Percentiles rank a stretch among this genome's conserved stretches.
Evolutionary conservation across 1,139 yeast species (phyloP).

Genomic region (Pneumocystis carinii): DNA sequence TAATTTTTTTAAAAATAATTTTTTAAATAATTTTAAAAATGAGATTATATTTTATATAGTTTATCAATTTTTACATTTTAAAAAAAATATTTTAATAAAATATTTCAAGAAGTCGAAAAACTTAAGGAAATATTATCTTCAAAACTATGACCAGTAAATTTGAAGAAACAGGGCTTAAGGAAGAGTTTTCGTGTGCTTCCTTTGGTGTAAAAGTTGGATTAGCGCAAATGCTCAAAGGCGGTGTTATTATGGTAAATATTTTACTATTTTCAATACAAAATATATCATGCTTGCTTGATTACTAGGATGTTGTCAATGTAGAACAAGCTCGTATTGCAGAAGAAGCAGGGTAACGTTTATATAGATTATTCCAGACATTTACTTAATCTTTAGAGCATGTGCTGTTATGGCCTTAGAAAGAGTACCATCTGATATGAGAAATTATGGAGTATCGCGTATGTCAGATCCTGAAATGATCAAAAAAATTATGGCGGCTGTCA

Average conservation of each 20-base stretch:
- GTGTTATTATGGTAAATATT: conserved; percentile 42
- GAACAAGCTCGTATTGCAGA: conserved; percentile 60
- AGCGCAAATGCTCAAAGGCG: conserved; percentile 78
- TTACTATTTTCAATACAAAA: no score
- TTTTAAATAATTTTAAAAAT: no score
- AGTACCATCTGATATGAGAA: conserved; percentile 78
- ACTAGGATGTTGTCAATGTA: conserved; percentile 34
- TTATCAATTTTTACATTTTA: no score
- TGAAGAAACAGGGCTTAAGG: neutral
- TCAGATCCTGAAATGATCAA: conserved; percentile 71
- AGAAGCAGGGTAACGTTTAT: conserved; percentile 39
- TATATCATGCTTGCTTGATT: neutral
- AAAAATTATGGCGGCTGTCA: conserved; percentile 50
- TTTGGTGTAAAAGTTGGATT: conserved; percentile 64
- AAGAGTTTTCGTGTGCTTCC: conserved; percentile 3
- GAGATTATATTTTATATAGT: no score
- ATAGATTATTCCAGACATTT: neutral
- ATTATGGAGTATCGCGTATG: conserved; percentile 77
- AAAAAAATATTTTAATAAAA: no score
- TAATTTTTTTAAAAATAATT: no score
- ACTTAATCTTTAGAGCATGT: conserved; percentile 34
- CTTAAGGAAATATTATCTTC: neutral
- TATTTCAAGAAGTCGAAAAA: neutral
- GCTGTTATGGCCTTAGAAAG: conserved; percentile 84
- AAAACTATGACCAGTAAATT: neutral